A percentile compares a stretch with the other conserved stretches of the same genome.
Conservation (phyloP, 768 basidiomycete genomes). For the Suillus bovinus region DNA sequence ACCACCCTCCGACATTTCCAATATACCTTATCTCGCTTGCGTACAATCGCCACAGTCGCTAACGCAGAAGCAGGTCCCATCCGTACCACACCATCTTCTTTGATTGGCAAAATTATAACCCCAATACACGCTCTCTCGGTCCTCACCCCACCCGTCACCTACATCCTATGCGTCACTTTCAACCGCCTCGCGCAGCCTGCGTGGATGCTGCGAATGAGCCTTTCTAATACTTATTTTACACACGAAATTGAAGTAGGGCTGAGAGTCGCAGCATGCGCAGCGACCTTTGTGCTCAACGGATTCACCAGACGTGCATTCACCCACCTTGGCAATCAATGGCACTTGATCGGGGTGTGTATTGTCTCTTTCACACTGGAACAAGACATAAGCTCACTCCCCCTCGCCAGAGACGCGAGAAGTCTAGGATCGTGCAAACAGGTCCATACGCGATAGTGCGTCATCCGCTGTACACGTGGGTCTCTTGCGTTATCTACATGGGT, state of each 20-base stretch:
- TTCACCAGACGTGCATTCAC: slow-evolving; percentile 14
- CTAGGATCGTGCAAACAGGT: slow-evolving; percentile 28
- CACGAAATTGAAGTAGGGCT: slow-evolving; percentile 24
- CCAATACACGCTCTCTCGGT: slow-evolving; percentile 27
- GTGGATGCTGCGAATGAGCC: slow-evolving; percentile 32
- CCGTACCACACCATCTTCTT: slow-evolving; percentile 14
- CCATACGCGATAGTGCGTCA: slow-evolving; percentile 40
- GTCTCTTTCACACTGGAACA: neutral
- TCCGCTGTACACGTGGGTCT: slow-evolving; percentile 34
- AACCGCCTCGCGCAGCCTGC: slow-evolving; percentile 36
- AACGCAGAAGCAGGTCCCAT: slow-evolving; percentile 20
- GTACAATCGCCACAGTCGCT: neutral
- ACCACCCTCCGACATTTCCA: slow-evolving; percentile 27
- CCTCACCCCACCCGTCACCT: slow-evolving; percentile 29
- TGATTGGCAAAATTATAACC: slow-evolving; percentile 29
- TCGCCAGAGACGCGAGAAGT: slow-evolving; percentile 31
- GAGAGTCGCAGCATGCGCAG: slow-evolving; percentile 30
- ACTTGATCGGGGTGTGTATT: slow-evolving; percentile 33
- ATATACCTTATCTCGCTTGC: slow-evolving; percentile 17
- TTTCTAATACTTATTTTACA: slow-evolving; percentile 26
- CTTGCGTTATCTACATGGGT: neutral
- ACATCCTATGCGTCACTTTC: slow-evolving; percentile 25
- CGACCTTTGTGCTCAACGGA: slow-evolving; percentile 20
- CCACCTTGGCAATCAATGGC: slow-evolving; percentile 30
- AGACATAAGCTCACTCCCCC: neutral